A percentile compares a stretch with the other conserved stretches of the same genome.
These are phyloP conservation scores for Physcomitrium patens DNA, from an alignment of 225 moss, liverwort and hornwort genomes.

Conservation along the genomic window DNA sequence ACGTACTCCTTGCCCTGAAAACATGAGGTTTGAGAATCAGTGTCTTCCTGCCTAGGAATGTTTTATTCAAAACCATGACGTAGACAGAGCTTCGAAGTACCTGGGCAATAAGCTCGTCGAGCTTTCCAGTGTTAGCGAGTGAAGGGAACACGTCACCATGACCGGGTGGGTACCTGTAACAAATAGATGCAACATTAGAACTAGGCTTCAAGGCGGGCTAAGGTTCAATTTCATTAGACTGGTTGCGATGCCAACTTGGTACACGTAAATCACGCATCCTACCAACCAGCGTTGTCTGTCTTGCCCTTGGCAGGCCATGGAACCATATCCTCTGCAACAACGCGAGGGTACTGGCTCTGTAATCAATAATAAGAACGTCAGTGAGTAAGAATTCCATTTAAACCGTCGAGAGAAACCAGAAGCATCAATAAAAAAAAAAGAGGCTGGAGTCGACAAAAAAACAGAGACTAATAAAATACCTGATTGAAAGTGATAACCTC, in stretches of 20 bases:
- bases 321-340: slow-evolving; percentile 70
- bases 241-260: neutral
- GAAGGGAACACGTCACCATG: slow-evolving; percentile 96
- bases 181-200: slow-evolving; percentile 10
- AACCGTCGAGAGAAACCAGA: neutral
- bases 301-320: slow-evolving; percentile 97
- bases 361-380: slow-evolving; percentile 16
- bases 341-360: slow-evolving; percentile 96
- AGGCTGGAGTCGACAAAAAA: no score
- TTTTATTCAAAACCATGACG: neutral
- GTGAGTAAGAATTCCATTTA: neutral
- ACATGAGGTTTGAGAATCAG: slow-evolving; percentile 21
- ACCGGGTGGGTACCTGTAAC: slow-evolving; percentile 95
- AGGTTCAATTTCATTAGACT: neutral
- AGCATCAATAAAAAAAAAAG: neutral
- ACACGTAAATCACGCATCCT: slow-evolving; percentile 9
- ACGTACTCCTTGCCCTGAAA: slow-evolving; percentile 80
- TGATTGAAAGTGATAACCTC: slow-evolving; percentile 92
- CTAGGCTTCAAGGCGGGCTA: neutral
- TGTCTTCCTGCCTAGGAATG: slow-evolving; percentile 27
- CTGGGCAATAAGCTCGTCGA: slow-evolving; percentile 85
- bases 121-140: slow-evolving; percentile 81
- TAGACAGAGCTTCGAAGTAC: slow-evolving; percentile 33
- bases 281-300: slow-evolving; percentile 98
- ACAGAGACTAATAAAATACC: slow-evolving; percentile 42